Percentiles rank a stretch among this genome's conserved stretches.
phyloP scores from a whole-genome alignment of 371 early-diverging fungal genomes.

The Enterocytospora artemiae region DNA sequence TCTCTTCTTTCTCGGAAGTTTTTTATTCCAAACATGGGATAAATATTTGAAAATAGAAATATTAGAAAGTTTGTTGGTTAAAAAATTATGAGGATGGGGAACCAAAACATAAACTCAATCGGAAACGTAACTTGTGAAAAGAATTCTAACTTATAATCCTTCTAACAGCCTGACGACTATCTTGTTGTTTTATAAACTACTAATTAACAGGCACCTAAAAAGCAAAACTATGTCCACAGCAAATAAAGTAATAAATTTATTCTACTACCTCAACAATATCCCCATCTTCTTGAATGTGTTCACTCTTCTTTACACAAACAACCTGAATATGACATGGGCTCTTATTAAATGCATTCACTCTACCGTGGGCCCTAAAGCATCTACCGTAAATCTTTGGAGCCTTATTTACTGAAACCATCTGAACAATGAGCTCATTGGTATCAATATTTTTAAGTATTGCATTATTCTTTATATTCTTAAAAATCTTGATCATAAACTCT shows the following conservation, averaged over 20 bases:
- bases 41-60: too few relatives aligned
- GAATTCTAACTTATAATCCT: too few relatives aligned
- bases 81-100: too few relatives aligned
- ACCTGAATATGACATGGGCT: constrained; percentile 92
- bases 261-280: constrained; percentile 32
- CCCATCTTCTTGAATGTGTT: constrained; percentile 6
- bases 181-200: too few relatives aligned
- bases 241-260: constrained; percentile 14
- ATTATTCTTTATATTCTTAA: constrained; percentile 89
- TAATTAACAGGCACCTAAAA: too few relatives aligned
- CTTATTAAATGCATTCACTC: constrained; percentile 84
- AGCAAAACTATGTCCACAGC: too few relatives aligned
- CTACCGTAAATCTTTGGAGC: constrained; percentile 92
- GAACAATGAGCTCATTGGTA: constrained; percentile 63
- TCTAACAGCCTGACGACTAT: too few relatives aligned
- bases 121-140: too few relatives aligned
- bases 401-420: constrained; percentile 90
- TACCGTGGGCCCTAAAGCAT: constrained; percentile 95
- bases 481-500: constrained; percentile 75
- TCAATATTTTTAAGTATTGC: constrained; percentile 83
- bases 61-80: too few relatives aligned
- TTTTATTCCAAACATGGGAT: too few relatives aligned
- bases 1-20: too few relatives aligned
- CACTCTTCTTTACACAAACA: constrained; percentile 37
- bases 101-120: too few relatives aligned